These are phyloP conservation scores for Ogataea naganishii DNA, from an alignment of 805 yeast genomes.

Conservation along the genomic window DNA sequence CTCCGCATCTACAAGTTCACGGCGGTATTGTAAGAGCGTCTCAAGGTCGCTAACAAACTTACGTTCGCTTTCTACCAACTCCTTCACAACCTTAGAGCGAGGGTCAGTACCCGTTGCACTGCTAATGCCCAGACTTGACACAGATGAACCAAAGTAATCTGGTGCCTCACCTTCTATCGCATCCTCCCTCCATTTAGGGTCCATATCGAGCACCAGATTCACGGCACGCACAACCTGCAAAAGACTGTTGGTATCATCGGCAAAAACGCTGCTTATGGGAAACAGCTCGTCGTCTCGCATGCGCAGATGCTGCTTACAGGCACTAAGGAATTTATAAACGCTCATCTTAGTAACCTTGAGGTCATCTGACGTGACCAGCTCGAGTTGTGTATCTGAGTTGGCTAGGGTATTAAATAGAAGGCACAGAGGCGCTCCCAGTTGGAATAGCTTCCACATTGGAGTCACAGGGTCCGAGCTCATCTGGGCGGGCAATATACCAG, in stretches of 20 bases:
- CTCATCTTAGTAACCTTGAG: conserved; percentile 78
- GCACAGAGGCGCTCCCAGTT: conserved; percentile 89
- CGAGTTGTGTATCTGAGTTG: conserved; percentile 38
- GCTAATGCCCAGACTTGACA: too few relatives aligned
- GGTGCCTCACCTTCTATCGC: conserved; percentile 15
- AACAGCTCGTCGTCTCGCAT: conserved; percentile 77
- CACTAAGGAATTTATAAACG: conserved; percentile 81
- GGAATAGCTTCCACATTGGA: conserved; percentile 78
- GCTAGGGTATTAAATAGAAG: conserved; percentile 67
- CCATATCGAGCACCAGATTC: conserved; percentile 48
- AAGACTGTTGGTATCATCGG: conserved; percentile 72
- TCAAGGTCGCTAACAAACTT: conserved; percentile 90
- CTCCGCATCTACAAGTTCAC: conserved; percentile 58
- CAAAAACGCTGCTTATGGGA: conserved; percentile 83
- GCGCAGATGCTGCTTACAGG: conserved; percentile 69
- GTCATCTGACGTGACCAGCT: conserved; percentile 69
- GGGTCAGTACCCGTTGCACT: conserved; percentile 38
- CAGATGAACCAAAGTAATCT: too few relatives aligned
- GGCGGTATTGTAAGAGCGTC: conserved; percentile 55
- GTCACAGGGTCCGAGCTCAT: conserved; percentile 86
- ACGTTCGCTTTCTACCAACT: conserved; percentile 82
- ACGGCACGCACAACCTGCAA: conserved; percentile 70
- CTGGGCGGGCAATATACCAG: conserved; percentile 69
- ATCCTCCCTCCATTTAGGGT: conserved; percentile 24
- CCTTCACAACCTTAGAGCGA: conserved; percentile 72